Conservation (phyloP, 2,329 filamentous ascomycete species). For the Penicillium thymicola region DNA sequence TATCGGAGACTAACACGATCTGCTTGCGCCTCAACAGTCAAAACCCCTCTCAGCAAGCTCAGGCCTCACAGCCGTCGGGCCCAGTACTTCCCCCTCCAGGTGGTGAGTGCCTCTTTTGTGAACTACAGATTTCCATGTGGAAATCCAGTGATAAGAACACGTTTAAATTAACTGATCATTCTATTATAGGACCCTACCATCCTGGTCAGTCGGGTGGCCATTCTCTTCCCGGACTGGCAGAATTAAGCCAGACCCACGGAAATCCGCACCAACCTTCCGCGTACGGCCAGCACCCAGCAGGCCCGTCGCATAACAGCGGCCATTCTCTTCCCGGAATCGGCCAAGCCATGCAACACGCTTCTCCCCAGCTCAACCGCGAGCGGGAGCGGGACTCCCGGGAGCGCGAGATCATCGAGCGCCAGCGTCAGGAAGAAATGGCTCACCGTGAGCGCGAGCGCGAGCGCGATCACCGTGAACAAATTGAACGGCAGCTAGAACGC, state of each 20-base stretch:
- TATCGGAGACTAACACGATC: slow-evolving; percentile 11
- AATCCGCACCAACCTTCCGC: slow-evolving; percentile 41
- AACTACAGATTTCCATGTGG: not conserved
- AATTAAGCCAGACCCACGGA: slow-evolving; percentile 45
- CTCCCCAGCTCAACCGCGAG: slow-evolving; percentile 43
- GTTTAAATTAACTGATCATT: slow-evolving; percentile 18
- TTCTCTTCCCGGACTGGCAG: slow-evolving; percentile 46
- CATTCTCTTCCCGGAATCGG: slow-evolving; percentile 43
- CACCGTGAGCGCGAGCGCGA: slow-evolving; percentile 49
- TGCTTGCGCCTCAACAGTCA: slow-evolving; percentile 27
- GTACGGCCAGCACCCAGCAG: slow-evolving; percentile 43
- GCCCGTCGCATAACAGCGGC: slow-evolving; percentile 34
- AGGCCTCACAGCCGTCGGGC: slow-evolving; percentile 37
- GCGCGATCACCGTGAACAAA: slow-evolving; percentile 52
- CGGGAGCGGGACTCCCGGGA: slow-evolving; percentile 53
- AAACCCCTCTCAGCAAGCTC: slow-evolving; percentile 40
- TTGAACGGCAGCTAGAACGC: slow-evolving; percentile 56
- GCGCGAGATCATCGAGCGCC: slow-evolving; percentile 50
- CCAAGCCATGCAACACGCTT: slow-evolving; percentile 43
- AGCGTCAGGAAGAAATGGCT: slow-evolving; percentile 55
- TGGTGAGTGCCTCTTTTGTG: slow-evolving; percentile 30
- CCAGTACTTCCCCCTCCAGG: slow-evolving; percentile 41
- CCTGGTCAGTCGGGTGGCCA: slow-evolving; percentile 44
- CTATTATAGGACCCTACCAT: slow-evolving; percentile 39
- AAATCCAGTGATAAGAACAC: not conserved